Evolutionary conservation across 2,329 filamentous ascomycete genomes (phyloP).

Genomic region (Colletotrichum eleusines): DNA sequence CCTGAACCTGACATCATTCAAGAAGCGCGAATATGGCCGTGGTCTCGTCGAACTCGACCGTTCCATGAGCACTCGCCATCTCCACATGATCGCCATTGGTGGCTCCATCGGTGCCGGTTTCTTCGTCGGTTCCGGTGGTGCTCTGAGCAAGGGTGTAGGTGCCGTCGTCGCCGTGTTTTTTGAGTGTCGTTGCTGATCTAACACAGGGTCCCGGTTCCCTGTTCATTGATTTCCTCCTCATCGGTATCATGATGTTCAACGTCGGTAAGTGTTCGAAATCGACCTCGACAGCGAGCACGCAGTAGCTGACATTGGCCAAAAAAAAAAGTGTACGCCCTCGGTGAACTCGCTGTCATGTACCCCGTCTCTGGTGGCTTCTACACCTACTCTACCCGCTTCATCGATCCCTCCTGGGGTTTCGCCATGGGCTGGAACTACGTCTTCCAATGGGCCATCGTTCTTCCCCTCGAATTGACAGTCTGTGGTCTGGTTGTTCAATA

Average conservation of each 20-base stretch:
- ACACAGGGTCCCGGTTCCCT: conserved; percentile 55
- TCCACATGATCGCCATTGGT: conserved; percentile 73
- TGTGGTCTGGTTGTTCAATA: conserved; percentile 63
- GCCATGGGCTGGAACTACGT: conserved; percentile 66
- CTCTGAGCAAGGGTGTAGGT: conserved; percentile 59
- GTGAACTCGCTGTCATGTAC: conserved; percentile 72
- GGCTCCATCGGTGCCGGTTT: conserved; percentile 73
- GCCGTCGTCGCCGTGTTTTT: not conserved
- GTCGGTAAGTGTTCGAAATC: conserved; percentile 48
- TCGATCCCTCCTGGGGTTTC: conserved; percentile 71
- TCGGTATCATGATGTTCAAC: conserved; percentile 72
- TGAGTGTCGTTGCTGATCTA: not conserved
- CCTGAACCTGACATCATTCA: conserved; percentile 56
- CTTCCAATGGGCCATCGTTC: conserved; percentile 63
- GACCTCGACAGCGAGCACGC: rapidly evolving
- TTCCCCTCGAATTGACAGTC: conserved; percentile 65
- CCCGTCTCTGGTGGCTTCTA: conserved; percentile 74
- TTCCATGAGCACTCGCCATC: conserved; percentile 66
- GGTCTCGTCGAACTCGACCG: conserved; percentile 54
- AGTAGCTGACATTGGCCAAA: not conserved
- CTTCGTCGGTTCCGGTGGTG: conserved; percentile 70
- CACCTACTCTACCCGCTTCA: conserved; percentile 70
- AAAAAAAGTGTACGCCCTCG: conserved; percentile 66
- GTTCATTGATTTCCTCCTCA: conserved; percentile 65
- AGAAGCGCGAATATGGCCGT: conserved; percentile 45